These are phyloP conservation scores for Papiliotrema laurentii DNA, from an alignment of 1,284 basidiomycete genomes.

Conservation along the genomic window DNA sequence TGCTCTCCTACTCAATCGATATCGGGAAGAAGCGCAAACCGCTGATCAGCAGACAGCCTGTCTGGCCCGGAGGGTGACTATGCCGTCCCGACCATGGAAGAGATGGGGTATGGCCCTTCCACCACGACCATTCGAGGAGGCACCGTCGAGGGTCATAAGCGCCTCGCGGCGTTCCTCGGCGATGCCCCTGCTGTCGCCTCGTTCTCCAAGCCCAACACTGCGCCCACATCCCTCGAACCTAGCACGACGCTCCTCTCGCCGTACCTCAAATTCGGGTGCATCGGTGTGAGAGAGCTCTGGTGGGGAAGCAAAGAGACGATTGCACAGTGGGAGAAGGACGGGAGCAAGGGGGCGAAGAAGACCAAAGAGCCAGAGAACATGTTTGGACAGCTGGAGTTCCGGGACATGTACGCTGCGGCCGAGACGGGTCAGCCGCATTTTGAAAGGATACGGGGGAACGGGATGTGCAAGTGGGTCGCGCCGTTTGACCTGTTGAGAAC, in stretches of 20 bases:
- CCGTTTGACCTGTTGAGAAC: background rate
- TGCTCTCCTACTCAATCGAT: background rate
- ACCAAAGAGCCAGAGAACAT: conserved; percentile 44
- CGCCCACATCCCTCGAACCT: conserved; percentile 50
- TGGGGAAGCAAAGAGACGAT: conserved; percentile 47
- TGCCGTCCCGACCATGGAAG: conserved; percentile 51
- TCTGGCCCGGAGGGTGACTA: conserved; percentile 48
- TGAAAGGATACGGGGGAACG: conserved; percentile 48
- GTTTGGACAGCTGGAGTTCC: conserved; percentile 48
- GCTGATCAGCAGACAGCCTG: conserved; percentile 38
- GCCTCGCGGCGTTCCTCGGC: conserved; percentile 48
- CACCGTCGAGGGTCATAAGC: conserved; percentile 49
- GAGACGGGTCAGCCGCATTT: conserved; percentile 48
- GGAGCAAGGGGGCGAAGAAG: conserved; percentile 22
- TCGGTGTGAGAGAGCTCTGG: conserved; percentile 50
- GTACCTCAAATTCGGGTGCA: conserved; percentile 54
- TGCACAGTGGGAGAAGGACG: conserved; percentile 26
- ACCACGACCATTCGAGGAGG: conserved; percentile 53
- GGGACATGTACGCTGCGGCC: conserved; percentile 52
- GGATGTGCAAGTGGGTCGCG: conserved; percentile 40
- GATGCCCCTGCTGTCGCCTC: conserved; percentile 47
- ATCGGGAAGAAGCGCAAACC: background rate
- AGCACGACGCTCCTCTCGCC: conserved; percentile 50
- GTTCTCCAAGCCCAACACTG: conserved; percentile 54
- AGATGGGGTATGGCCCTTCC: conserved; percentile 49